Base-by-base conservation (phyloP, 352 stramenopile genomes). In the Phytophthora constricta region DNA sequence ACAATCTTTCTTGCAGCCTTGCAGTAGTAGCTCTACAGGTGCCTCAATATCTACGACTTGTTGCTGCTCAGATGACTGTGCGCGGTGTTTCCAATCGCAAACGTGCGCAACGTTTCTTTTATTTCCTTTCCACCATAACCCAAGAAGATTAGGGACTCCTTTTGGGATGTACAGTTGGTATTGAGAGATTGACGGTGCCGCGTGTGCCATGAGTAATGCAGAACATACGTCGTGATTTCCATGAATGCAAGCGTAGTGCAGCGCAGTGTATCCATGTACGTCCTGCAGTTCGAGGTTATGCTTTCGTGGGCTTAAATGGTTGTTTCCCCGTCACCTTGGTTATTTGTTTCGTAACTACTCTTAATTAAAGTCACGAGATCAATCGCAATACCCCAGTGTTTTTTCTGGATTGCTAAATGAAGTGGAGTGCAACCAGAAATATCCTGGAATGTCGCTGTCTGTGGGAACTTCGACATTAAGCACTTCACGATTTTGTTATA, bases 231-330 rank as follows among this genome's bases (percentile, higher is more conserved):
- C 39, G 20, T 77, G 25, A 23, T 80, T 74, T 1, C 58, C 74
- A 16, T 74, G 60, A 22, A 74, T 72, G 13, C 80, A 84, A 5
- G 78, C 78, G 49, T 89, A 89, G 27, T 91, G 82, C 5, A 91
- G 62, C 14, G 78, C 60, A 11, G 80, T 89, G 61, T 82, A 89
- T 4, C 82, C 82, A 33, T 80, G 41, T 34, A 74, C 47, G 55
- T 91, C 82, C 62, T 89, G 80, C 1, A 68, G 9, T 55, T 87
- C 55, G 17, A 85, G 43, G 13, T 62, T 57, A 25, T 64, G 41
- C 13, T 54, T 39, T 33, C 31, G 43, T 45, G 23, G 34, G 0
- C 5, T 31, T 50, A 57, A 48, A 39, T 16, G 10, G 16, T 45
- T 67, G 13, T 27, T 1, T 4, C 20, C 26, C 47, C n/a, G n/a